These are phyloP conservation scores for Leucocoprinus leucothites DNA, from an alignment of 768 basidiomycete genomes.

Conservation along the genomic window DNA sequence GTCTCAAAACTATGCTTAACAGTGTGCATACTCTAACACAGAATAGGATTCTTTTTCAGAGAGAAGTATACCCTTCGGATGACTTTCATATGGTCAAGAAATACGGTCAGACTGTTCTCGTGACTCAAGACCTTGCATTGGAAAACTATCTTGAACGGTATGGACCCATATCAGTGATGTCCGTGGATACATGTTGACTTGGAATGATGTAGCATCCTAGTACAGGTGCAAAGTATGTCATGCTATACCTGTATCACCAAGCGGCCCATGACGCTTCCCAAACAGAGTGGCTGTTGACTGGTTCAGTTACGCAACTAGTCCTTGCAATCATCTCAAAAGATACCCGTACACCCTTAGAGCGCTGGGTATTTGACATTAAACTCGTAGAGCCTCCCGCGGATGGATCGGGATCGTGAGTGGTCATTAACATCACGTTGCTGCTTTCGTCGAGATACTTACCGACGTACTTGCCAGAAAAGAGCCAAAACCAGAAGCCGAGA, in stretches of 20 bases:
- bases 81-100: constrained; percentile 99
- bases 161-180: constrained; percentile 9
- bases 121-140: constrained; percentile 89
- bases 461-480: constrained; percentile 34
- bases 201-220: constrained; percentile 64
- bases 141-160: constrained; percentile 91
- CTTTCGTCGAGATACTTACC: not conserved
- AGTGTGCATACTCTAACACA: constrained; percentile 10
- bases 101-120: constrained; percentile 93
- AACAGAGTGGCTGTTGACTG: constrained; percentile 90
- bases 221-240: constrained; percentile 85
- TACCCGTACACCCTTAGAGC: constrained; percentile 84
- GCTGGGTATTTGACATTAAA: constrained; percentile 98
- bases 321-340: constrained; percentile 96
- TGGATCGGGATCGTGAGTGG: constrained; percentile 45
- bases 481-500: constrained; percentile 79
- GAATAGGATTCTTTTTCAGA: constrained; percentile 87
- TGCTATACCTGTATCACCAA: not conserved
- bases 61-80: constrained; percentile 95
- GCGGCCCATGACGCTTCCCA: not conserved
- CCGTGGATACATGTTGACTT: constrained; percentile 1
- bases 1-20: constrained; percentile 24
- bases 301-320: constrained; percentile 90
- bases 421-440: not conserved
- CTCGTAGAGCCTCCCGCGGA: constrained; percentile 65